Percentiles rank a stretch among this genome's conserved stretches.
Conservation (phyloP, 140 eudicot species). For the Flaveria floridana region DNA sequence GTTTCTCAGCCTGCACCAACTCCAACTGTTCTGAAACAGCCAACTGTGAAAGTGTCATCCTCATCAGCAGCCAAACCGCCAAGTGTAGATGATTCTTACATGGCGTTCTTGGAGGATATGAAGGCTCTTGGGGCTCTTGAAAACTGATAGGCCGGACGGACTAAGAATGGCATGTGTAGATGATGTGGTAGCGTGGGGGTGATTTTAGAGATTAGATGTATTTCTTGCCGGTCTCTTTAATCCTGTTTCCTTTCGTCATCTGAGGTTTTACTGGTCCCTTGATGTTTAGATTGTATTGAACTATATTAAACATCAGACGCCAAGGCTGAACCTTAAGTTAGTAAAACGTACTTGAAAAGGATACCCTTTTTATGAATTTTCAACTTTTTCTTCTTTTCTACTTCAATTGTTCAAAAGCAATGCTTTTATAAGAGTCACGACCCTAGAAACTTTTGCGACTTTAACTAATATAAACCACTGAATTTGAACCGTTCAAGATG, state of each 20-base stretch:
- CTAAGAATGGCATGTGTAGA: conserved; percentile 11
- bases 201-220: background rate
- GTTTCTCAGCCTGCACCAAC: conserved; percentile 45
- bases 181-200: conserved; percentile 18
- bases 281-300: conserved; percentile 26
- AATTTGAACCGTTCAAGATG: too few relatives aligned
- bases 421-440: too few relatives aligned
- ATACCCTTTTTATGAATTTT: background rate
- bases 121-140: conserved; percentile 97
- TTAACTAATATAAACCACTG: too few relatives aligned
- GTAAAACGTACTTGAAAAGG: conserved; percentile 14
- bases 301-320: background rate
- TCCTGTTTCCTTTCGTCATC: conserved; percentile 3
- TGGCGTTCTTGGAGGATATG: conserved; percentile 98
- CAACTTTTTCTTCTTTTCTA: background rate
- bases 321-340: conserved; percentile 16
- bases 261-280: conserved; percentile 10
- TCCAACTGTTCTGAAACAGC: conserved; percentile 54
- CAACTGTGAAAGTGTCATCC: conserved; percentile 40
- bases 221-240: conserved; percentile 8
- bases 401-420: too few relatives aligned
- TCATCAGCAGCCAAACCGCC: conserved; percentile 57
- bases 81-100: conserved; percentile 87
- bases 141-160: conserved; percentile 34
- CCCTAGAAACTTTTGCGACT: too few relatives aligned